Evolutionary conservation across 441 rosid genomes (phyloP).

Genomic region (Sinapis alba): DNA sequence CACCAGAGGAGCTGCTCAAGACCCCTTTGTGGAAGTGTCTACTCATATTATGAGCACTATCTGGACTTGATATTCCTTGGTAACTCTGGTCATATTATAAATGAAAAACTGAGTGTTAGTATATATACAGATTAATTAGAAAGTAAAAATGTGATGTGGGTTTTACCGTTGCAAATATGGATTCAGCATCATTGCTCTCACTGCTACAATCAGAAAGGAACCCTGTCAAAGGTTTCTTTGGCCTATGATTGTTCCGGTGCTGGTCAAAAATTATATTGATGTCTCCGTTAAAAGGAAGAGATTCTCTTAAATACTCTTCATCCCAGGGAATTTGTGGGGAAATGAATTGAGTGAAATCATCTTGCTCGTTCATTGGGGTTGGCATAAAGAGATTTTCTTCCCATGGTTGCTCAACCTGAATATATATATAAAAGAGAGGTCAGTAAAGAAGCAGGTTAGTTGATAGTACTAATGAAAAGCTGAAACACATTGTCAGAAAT

Average conservation of each 20-base stretch:
- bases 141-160: not conserved
- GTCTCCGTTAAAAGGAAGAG: not conserved
- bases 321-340: not conserved
- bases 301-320: not conserved
- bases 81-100: constrained; percentile 32
- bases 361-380: not conserved
- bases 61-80: constrained; percentile 27
- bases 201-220: not conserved
- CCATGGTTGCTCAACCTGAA: not conserved
- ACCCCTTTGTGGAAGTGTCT: not conserved
- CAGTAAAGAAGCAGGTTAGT: not conserved
- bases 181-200: constrained; percentile 20
- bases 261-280: not conserved
- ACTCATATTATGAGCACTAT: not conserved
- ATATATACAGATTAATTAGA: not conserved
- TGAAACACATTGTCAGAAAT: not conserved
- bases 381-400: not conserved
- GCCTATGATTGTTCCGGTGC: not conserved
- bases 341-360: not conserved
- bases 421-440: not conserved
- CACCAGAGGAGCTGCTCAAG: not conserved
- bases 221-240: constrained; percentile 20
- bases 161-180: constrained; percentile 19
- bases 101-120: not conserved
- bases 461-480: not conserved